phyloP scores from a whole-genome alignment of 2,329 filamentous ascomycete genomes.

The Aspergillus fumigatiaffinis region DNA sequence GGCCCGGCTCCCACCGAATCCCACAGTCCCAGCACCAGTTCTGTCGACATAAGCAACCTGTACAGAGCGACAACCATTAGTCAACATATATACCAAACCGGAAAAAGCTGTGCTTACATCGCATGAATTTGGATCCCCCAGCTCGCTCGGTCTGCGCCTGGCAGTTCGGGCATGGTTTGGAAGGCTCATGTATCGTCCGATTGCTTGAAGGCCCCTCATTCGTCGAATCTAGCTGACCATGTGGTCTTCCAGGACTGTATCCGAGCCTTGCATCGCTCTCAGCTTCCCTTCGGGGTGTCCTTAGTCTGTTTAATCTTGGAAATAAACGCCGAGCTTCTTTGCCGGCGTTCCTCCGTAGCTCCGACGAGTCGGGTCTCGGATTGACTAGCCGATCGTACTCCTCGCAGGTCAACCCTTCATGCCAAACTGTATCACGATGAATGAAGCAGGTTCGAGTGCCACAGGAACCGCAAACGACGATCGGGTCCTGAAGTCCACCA shows the following conservation, averaged over 20 bases:
- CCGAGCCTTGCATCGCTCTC: not conserved
- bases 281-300: not conserved
- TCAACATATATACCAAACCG: not conserved
- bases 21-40: constrained; percentile 20
- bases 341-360: not conserved
- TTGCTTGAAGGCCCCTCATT: constrained; percentile 5
- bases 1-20: constrained; percentile 7
- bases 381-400: constrained; percentile 9
- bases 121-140: constrained; percentile 16
- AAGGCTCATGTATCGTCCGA: constrained; percentile 5
- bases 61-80: constrained; percentile 2
- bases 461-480: constrained; percentile 14
- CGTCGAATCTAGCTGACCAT: not conserved
- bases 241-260: not conserved
- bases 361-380: not conserved
- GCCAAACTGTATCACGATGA: constrained; percentile 13
- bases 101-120: constrained; percentile 7
- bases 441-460: constrained; percentile 15
- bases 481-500: constrained; percentile 12
- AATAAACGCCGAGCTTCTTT: not conserved
- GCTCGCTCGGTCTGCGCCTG: constrained; percentile 8
- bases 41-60: constrained; percentile 12
- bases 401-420: constrained; percentile 15
- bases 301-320: not conserved
- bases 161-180: constrained; percentile 12